These are phyloP conservation scores for Eleusine indica DNA, from an alignment of 176 grass and related monocot species.

Conservation along the genomic window DNA sequence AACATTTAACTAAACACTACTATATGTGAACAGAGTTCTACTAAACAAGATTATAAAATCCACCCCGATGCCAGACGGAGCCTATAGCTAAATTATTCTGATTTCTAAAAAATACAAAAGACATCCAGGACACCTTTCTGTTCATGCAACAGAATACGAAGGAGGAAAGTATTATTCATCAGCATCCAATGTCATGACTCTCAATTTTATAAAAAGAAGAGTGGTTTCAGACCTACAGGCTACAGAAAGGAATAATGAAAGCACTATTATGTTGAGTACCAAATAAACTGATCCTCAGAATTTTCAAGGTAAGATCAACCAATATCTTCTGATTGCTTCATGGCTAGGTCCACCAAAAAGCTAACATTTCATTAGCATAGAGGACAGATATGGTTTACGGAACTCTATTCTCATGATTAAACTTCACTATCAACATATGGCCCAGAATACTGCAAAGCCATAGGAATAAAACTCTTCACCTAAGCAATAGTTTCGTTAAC, in stretches of 20 bases:
- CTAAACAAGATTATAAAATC: no score
- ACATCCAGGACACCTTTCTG: no score
- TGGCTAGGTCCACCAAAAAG: background rate
- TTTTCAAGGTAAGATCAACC: background rate
- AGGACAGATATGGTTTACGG: constrained; percentile 1
- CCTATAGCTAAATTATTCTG: no score
- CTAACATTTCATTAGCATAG: background rate
- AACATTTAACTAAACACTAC: no score
- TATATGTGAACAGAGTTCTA: no score
- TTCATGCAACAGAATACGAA: no score
- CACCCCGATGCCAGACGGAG: no score
- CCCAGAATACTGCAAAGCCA: background rate
- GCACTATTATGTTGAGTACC: background rate
- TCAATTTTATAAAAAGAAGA: background rate
- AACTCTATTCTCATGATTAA: constrained; percentile 1
- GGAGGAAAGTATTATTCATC: no score
- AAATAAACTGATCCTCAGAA: background rate
- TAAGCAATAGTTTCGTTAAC: background rate
- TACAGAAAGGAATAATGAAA: constrained; percentile 13
- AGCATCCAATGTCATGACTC: background rate
- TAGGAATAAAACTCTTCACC: constrained; percentile 17
- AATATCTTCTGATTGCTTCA: background rate
- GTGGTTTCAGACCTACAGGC: constrained; percentile 4
- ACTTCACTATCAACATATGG: constrained; percentile 1
- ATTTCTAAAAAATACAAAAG: no score